Evolutionary conservation across 2,329 filamentous ascomycete species (phyloP), one percentile per base, ranked within the genome.

Genomic region (Colletotrichum eremochloae): DNA sequence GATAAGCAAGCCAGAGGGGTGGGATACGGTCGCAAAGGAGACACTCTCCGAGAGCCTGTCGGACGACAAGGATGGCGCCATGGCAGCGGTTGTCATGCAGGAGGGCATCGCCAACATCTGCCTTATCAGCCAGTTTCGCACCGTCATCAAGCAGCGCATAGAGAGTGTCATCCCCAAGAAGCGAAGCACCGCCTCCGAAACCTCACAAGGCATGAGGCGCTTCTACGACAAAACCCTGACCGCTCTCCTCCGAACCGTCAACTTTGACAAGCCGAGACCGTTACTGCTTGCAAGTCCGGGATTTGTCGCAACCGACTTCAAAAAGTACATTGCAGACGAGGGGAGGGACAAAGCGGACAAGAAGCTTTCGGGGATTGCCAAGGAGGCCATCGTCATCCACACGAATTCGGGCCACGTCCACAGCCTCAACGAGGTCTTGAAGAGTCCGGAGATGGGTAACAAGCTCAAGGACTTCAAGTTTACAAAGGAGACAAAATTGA

Each of bases 11-110:
- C 88, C 89, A 50, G 84, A 90, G 14, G 74, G 74, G 53, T 99
- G 96, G 96, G 96, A 99, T 81, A 95, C 93, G 76, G 91, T 99
- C 14, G 94, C 95, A 4, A 85, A 92, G 60, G 91, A 93, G 71
- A 92, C 93, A 57, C 87, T 99, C 14, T 86, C 89, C 68, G 94
- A 97, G 80, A 92, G 95, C 0, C 87, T 96, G 18, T 91, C 94
- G 76, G 90, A 93, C 76, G 92, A 94, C 75, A 91, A 92, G 78
- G 91, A 93, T 74, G 95, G 94, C 1, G 93, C 96, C 74, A 88
- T 97, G 24, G 94, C 95, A 67, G 96, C 96, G 0, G 92, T 98
- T 0, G 93, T 98, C 33, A 96, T 99, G 93, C 94, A 97, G 77
- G 96, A 98, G 78, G 93, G 93, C 20, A 82, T 93, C 20, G 93